A percentile compares a stretch with the other conserved stretches of the same genome.
These are phyloP conservation scores for Helotiales sp. DNA, from an alignment of 2,329 filamentous ascomycete species.

Conservation along the genomic window DNA sequence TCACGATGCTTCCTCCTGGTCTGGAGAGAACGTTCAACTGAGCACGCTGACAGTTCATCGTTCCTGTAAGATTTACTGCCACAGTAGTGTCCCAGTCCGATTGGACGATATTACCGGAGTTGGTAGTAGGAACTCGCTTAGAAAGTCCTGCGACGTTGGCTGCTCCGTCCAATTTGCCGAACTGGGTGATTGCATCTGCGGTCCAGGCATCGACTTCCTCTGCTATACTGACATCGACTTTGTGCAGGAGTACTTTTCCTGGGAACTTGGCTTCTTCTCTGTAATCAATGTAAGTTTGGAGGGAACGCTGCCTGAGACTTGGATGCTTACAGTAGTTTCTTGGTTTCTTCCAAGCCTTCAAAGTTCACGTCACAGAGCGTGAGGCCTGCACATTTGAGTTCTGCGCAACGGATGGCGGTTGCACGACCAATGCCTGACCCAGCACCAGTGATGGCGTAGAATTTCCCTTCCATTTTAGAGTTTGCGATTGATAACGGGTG, in stretches of 20 bases:
- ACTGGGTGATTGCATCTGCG: conserved; percentile 30
- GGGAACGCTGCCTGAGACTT: no score
- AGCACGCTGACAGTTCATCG: conserved; percentile 37
- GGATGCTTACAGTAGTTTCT: conserved; percentile 4
- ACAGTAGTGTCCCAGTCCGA: conserved; percentile 39
- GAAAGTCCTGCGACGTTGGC: conserved; percentile 26
- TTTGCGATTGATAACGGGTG: neutral
- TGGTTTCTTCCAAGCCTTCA: conserved; percentile 4
- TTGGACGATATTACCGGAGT: conserved; percentile 27
- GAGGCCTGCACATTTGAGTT: conserved; percentile 11
- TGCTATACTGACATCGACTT: conserved; percentile 32
- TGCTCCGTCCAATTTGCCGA: conserved; percentile 40
- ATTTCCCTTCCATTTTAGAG: conserved; percentile 12
- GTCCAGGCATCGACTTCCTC: conserved; percentile 38
- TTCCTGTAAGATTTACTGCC: conserved; percentile 36
- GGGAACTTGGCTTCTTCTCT: conserved; percentile 6
- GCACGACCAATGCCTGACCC: conserved; percentile 16
- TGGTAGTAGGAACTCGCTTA: conserved; percentile 10
- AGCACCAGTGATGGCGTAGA: conserved; percentile 12
- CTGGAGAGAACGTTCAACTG: conserved; percentile 40
- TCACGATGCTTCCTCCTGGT: conserved; percentile 35
- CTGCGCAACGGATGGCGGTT: conserved; percentile 15
- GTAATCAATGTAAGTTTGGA: neutral
- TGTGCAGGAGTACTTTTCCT: conserved; percentile 5
- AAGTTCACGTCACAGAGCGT: conserved; percentile 14